Evolutionary conservation across 2,329 filamentous ascomycete species (phyloP).

Genomic region (Thelonectria discophora): DNA sequence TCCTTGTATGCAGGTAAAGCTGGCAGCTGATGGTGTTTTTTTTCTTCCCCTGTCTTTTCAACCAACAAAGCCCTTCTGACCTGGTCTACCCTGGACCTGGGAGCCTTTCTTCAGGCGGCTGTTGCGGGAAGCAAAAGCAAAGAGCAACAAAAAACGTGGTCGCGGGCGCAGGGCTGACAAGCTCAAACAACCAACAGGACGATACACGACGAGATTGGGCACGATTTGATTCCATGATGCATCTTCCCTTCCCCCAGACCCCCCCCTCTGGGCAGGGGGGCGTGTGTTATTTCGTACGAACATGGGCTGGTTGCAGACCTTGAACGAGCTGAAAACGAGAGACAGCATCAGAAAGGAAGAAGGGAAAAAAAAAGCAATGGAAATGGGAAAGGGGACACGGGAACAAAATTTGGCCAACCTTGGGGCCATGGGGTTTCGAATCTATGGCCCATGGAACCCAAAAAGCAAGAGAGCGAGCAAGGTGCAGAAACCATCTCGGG

Average conservation of each 20-base stretch:
- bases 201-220: neutral
- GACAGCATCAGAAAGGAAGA: no score
- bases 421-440: no score
- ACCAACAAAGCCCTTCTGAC: neutral
- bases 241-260: no score
- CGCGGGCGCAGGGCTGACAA: neutral
- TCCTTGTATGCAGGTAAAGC: neutral
- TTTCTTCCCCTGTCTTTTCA: constrained; percentile 1
- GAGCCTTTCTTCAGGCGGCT: neutral
- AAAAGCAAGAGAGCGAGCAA: no score
- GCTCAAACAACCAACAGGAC: neutral
- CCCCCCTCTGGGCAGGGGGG: no score
- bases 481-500: neutral
- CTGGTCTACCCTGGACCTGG: neutral
- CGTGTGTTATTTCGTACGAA: neutral
- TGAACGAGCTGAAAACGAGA: no score
- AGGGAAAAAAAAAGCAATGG: no score
- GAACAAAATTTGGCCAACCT: no score
- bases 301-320: no score
- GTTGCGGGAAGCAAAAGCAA: neutral
- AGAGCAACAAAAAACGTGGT: neutral
- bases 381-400: no score
- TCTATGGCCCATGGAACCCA: no score
- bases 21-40: neutral
- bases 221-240: constrained; percentile 1